phyloP scores from a whole-genome alignment of 192 early-diverging fungal species.

The Coemansia sp. region DNA sequence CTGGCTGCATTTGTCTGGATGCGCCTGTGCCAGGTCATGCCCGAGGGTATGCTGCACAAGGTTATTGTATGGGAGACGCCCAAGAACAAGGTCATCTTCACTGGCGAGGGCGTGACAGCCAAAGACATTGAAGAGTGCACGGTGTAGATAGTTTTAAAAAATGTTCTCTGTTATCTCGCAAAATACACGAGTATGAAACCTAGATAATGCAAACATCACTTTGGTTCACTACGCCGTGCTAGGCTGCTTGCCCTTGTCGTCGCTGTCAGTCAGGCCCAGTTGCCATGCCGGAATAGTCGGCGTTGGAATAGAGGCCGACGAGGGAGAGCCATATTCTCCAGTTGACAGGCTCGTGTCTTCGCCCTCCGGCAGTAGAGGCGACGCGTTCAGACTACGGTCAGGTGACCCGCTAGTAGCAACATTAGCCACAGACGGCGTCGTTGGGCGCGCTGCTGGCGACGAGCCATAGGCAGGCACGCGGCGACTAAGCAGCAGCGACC shows the following conservation, averaged over 20 bases:
- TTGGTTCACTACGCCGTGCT: background rate
- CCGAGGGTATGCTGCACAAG: slow-evolving; percentile 36
- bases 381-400: background rate
- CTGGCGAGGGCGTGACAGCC: slow-evolving; percentile 47
- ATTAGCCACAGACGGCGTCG: slow-evolving; percentile 28
- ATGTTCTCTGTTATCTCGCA: background rate
- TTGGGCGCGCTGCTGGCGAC: slow-evolving; percentile 45
- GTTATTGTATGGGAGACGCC: slow-evolving; percentile 49
- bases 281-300: slow-evolving; percentile 73
- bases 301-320: slow-evolving; percentile 30
- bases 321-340: slow-evolving; percentile 15
- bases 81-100: slow-evolving; percentile 49
- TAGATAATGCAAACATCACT: background rate
- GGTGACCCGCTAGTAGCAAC: background rate
- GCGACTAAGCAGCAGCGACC: slow-evolving; percentile 87
- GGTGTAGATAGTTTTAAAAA: slow-evolving; percentile 10
- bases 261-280: slow-evolving; percentile 49
- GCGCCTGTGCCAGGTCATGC: slow-evolving; percentile 38
- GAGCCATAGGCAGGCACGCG: slow-evolving; percentile 57
- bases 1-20: slow-evolving; percentile 87
- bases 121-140: slow-evolving; percentile 28
- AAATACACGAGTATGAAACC: background rate
- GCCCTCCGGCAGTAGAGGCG: background rate
- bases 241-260: slow-evolving; percentile 35
- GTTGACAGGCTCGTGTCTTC: background rate